Percentiles rank a stretch among this genome's conserved stretches.
Conservation (phyloP, 345 rosid species). For the Populus ilicifolia region DNA sequence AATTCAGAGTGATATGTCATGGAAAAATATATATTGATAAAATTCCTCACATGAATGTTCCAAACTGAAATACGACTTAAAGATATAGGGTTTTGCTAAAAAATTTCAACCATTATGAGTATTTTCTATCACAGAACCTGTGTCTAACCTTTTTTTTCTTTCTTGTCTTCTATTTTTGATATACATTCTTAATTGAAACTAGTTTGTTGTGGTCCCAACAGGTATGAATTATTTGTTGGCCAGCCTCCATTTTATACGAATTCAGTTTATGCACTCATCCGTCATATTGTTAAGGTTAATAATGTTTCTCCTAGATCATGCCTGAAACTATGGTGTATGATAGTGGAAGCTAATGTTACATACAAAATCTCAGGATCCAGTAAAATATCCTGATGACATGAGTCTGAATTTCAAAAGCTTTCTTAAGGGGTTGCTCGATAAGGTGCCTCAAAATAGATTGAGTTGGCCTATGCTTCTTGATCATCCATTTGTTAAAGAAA, state of each 20-base stretch:
- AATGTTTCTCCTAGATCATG: conserved; percentile 7
- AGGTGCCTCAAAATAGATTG: conserved; percentile 93
- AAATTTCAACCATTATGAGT: no score
- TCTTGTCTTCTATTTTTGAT: not conserved
- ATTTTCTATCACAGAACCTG: not conserved
- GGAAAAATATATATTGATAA: no score
- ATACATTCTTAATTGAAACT: conserved; percentile 4
- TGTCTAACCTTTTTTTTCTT: not conserved
- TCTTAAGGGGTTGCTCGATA: conserved; percentile 88
- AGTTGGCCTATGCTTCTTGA: conserved; percentile 95
- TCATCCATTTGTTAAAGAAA: conserved; percentile 89
- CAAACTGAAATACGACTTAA: no score
- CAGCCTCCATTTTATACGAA: conserved; percentile 98
- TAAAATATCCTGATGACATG: conserved; percentile 92
- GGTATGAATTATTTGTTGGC: conserved; percentile 96
- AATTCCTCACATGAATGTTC: no score
- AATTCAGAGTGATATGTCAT: no score
- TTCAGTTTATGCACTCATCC: conserved; percentile 94
- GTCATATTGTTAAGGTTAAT: conserved; percentile 90
- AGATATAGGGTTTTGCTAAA: no score
- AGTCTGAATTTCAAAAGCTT: conserved; percentile 80
- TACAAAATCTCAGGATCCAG: conserved; percentile 73
- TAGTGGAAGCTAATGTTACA: conserved; percentile 34
- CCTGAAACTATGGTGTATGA: conserved; percentile 11
- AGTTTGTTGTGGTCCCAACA: conserved; percentile 27